A percentile compares a stretch with the other conserved stretches of the same genome.
Conservation (phyloP, 495 filamentous ascomycete species). For the Parmelia sp. region DNA sequence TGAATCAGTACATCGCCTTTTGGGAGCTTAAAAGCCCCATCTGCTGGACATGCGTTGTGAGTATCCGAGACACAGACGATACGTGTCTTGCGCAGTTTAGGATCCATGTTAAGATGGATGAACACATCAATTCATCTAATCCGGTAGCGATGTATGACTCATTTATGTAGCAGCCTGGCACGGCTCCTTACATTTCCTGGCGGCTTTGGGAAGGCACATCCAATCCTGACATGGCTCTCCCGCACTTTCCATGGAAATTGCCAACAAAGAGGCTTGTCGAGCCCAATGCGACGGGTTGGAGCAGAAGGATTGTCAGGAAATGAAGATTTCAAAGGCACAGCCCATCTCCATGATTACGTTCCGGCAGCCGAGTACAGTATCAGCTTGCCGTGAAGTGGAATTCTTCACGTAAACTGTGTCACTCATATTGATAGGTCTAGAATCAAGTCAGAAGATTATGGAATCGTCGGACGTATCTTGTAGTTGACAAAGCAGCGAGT, state of each 20-base stretch:
- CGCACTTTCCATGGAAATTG: too few species aligned
- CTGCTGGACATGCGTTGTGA: conserved; percentile 48
- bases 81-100: conserved; percentile 41
- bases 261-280: neutral
- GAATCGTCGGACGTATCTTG: neutral
- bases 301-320: neutral
- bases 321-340: neutral
- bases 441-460: neutral
- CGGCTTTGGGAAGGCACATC: neutral
- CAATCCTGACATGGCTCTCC: too few species aligned
- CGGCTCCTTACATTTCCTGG: neutral
- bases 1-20: conserved; percentile 56
- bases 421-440: neutral
- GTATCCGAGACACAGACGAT: conserved; percentile 59
- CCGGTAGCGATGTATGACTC: conserved; percentile 1
- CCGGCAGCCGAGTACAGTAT: neutral
- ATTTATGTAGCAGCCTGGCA: neutral
- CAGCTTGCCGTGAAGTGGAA: neutral
- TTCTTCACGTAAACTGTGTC: neutral
- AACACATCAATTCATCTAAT: neutral
- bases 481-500: neutral
- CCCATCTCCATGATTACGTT: neutral
- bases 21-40: conserved; percentile 49
- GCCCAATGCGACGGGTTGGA: neutral
- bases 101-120: neutral